phyloP scores from a whole-genome alignment of 1,139 yeast genomes.

The Sugiyamaella xylanicola region DNA sequence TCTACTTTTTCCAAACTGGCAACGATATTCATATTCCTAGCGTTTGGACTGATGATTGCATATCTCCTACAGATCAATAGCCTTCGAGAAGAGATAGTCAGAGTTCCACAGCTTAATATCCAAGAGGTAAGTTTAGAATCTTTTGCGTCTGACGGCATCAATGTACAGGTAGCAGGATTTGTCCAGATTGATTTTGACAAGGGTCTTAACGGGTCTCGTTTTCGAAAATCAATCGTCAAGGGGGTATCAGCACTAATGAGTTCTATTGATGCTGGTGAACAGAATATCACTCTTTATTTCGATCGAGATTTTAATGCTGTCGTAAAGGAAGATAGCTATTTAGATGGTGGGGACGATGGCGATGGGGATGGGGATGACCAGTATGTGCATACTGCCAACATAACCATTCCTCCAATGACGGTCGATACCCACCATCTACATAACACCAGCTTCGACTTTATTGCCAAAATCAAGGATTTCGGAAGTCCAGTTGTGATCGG shows the following conservation, averaged over 20 bases:
- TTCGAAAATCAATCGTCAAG: slow-evolving; percentile 24
- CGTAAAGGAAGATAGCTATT: slow-evolving; percentile 19
- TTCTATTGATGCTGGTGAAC: slow-evolving; percentile 24
- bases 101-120: slow-evolving; percentile 27
- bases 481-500: slow-evolving; percentile 32
- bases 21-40: not conserved
- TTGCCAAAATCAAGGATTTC: slow-evolving; percentile 33
- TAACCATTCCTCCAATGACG: slow-evolving; percentile 30
- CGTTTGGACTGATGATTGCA: slow-evolving; percentile 5
- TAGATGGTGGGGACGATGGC: not conserved
- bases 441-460: slow-evolving; percentile 30
- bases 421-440: slow-evolving; percentile 27
- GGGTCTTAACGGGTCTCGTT: slow-evolving; percentile 22
- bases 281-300: slow-evolving; percentile 27
- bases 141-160: slow-evolving; percentile 26
- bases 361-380: slow-evolving; percentile 1
- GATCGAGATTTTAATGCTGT: slow-evolving; percentile 20
- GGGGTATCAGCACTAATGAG: slow-evolving; percentile 22
- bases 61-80: slow-evolving; percentile 22
- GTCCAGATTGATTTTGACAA: slow-evolving; percentile 26
- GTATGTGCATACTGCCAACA: slow-evolving; percentile 29
- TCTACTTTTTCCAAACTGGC: slow-evolving; percentile 5
- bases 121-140: slow-evolving; percentile 25
- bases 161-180: slow-evolving; percentile 26
- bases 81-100: slow-evolving; percentile 29